These are phyloP conservation scores for Flaveria floridana DNA, from an alignment of 140 eudicot genomes.

Conservation along the genomic window DNA sequence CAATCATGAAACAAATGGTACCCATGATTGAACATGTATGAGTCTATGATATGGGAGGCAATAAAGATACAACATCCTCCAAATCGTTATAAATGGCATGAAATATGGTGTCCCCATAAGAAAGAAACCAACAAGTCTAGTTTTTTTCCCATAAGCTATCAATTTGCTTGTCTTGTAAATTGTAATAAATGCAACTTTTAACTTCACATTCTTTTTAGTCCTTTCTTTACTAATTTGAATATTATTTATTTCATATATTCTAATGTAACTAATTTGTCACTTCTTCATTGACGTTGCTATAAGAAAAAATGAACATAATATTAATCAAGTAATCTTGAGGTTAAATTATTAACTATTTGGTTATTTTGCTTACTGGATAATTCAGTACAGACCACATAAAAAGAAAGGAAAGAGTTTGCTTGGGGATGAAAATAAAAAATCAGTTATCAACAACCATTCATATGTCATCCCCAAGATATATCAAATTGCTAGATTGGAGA, in stretches of 20 bases:
- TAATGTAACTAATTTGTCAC: conserved; percentile 12
- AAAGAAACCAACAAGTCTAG: neutral
- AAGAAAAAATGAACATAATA: neutral
- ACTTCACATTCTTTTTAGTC: conserved; percentile 1
- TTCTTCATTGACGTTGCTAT: neutral
- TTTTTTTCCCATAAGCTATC: neutral
- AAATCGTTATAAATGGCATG: neutral
- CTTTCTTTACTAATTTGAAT: conserved; percentile 5
- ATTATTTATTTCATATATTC: neutral
- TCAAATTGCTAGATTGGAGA: neutral
- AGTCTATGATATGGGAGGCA: conserved; percentile 8
- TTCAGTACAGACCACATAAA: conserved; percentile 8
- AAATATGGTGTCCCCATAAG: conserved; percentile 10
- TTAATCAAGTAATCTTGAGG: neutral
- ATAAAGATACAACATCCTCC: neutral
- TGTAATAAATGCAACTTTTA: neutral
- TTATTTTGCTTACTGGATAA: neutral
- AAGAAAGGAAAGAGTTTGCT: neutral
- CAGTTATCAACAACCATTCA: conserved; percentile 16
- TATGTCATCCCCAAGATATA: neutral
- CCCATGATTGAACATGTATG: conserved; percentile 16
- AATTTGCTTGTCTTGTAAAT: conserved; percentile 2
- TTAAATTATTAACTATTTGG: conserved; percentile 5
- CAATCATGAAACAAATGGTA: neutral
- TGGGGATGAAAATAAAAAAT: neutral